Percentiles rank a stretch among this genome's conserved stretches.
phyloP scores from a whole-genome alignment of 148 eudicot species.

The Arctostaphylos glauca region DNA sequence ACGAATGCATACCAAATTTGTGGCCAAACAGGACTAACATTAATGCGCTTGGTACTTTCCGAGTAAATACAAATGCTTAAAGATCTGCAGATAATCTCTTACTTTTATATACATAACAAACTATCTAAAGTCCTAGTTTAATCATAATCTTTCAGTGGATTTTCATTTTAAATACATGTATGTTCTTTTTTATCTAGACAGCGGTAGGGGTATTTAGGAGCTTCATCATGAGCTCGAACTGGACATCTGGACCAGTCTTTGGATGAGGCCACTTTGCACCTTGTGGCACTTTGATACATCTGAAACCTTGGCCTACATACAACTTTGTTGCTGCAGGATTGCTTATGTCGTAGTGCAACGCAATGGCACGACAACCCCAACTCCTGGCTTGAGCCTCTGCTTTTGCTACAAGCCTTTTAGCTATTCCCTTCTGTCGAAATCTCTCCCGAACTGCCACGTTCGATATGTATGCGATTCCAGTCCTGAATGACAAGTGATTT shows the following conservation, averaged over 20 bases:
- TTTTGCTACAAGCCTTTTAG: constrained; percentile 66
- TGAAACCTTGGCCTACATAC: constrained; percentile 70
- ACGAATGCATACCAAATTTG: neutral
- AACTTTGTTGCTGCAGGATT: constrained; percentile 68
- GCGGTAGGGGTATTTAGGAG: constrained; percentile 35
- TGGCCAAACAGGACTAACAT: neutral
- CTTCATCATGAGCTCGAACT: constrained; percentile 88
- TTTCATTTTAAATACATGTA: neutral
- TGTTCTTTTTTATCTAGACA: neutral
- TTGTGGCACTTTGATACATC: constrained; percentile 62
- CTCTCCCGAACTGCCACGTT: constrained; percentile 90
- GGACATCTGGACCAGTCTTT: constrained; percentile 64
- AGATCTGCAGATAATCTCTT: neutral
- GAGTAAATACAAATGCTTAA: neutral
- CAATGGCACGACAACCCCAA: constrained; percentile 89
- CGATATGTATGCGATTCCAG: constrained; percentile 81
- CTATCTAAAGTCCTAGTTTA: neutral
- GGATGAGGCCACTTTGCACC: constrained; percentile 95
- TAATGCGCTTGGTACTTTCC: neutral
- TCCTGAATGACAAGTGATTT: constrained; percentile 38
- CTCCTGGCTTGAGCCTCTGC: constrained; percentile 83
- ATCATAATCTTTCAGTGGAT: neutral
- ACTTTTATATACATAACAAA: neutral
- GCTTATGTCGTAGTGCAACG: constrained; percentile 75
- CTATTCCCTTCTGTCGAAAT: constrained; percentile 76